phyloP scores from a whole-genome alignment of 768 basidiomycete genomes.

The Kwoniella bestiolae region DNA sequence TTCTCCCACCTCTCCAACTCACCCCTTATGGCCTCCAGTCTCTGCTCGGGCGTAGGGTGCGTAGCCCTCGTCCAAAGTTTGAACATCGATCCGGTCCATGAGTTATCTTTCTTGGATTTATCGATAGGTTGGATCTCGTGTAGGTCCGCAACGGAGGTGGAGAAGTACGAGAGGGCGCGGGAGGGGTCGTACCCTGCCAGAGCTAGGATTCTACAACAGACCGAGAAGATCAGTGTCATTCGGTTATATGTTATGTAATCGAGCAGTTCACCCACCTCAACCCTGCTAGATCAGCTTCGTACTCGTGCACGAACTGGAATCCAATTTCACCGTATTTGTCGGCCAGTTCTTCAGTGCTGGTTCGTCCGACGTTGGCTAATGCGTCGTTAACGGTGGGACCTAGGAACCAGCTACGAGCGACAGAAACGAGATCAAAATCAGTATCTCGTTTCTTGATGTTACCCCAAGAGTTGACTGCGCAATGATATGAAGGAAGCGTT shows the following conservation, averaged over 20 bases:
- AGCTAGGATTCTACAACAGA: slow-evolving; percentile 74
- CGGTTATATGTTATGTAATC: too few relatives aligned
- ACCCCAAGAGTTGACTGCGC: too few relatives aligned
- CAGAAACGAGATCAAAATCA: slow-evolving; percentile 22
- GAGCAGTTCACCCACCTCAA: slow-evolving; percentile 64
- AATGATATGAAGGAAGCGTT: slow-evolving; percentile 1
- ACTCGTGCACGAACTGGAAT: slow-evolving; percentile 79
- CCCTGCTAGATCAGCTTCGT: slow-evolving; percentile 90
- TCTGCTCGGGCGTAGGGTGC: slow-evolving; percentile 72
- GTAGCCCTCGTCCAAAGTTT: slow-evolving; percentile 62
- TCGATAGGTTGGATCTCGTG: slow-evolving; percentile 45
- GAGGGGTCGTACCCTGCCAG: slow-evolving; percentile 89
- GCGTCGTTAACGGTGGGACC: slow-evolving; percentile 97
- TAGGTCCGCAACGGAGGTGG: slow-evolving; percentile 57
- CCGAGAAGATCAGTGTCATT: background rate
- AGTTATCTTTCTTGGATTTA: slow-evolving; percentile 50
- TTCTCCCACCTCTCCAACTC: slow-evolving; percentile 76
- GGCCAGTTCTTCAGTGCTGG: slow-evolving; percentile 63
- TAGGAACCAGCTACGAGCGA: slow-evolving; percentile 59
- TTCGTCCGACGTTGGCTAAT: slow-evolving; percentile 76
- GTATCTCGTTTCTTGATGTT: too few relatives aligned
- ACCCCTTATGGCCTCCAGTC: slow-evolving; percentile 66
- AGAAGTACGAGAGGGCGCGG: slow-evolving; percentile 81
- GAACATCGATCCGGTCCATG: slow-evolving; percentile 46
- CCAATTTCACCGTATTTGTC: slow-evolving; percentile 67